Base-by-base conservation (phyloP, 352 stramenopile genomes). In the Phytophthora ramorum region DNA sequence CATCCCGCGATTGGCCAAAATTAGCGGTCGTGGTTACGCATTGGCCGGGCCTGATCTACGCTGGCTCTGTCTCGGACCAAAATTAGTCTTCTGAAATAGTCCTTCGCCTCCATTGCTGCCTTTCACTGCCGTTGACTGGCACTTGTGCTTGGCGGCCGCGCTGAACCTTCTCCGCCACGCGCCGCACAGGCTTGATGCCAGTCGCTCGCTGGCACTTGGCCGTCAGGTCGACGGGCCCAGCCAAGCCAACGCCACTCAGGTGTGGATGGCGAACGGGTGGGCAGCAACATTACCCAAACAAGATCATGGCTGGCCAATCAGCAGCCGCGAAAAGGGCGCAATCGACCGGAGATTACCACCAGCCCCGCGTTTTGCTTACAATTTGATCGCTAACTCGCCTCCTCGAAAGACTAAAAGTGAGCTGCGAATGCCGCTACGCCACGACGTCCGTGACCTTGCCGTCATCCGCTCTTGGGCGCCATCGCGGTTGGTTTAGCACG, bases 301-400 rank as follows among this genome's bases (percentile, higher is more conserved):
- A 14, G 17, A 19, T n/a, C 35, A n/a, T 6, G 14, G 1, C 14
- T 7, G 34, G 7, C 54, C 54, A 62, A 62, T 62, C 30, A 35
- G 43, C n/a, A 43, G 9, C 12, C 30, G 13, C 30, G 30, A 46
- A 51, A 53, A 28, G 43, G 54, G 54, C 54, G 54, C 54, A 62
- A 62, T 62, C 54, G 7, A 2, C 26, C 13, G 34, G 35, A 54
- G 54, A 62, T 62, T 48, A 62, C 54, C 17, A 40, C 52, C 24
- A 28, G 5, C 5, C 2, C 24, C 5, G 24, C 24, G 24, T 28
- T 28, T 28, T 28, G 24, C 24, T 28, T 28, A 6, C 5, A 28
- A 28, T 28, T 28, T n/a, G n/a, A n/a, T n/a, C n/a, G n/a, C n/a
- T n/a, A n/a, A n/a, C n/a, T n/a, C n/a, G n/a, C n/a, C n/a, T n/a